Evolutionary conservation across 257 asterid genomes (phyloP), one percentile per base, ranked within the genome.

Genomic region (Solanum chiquidenum): DNA sequence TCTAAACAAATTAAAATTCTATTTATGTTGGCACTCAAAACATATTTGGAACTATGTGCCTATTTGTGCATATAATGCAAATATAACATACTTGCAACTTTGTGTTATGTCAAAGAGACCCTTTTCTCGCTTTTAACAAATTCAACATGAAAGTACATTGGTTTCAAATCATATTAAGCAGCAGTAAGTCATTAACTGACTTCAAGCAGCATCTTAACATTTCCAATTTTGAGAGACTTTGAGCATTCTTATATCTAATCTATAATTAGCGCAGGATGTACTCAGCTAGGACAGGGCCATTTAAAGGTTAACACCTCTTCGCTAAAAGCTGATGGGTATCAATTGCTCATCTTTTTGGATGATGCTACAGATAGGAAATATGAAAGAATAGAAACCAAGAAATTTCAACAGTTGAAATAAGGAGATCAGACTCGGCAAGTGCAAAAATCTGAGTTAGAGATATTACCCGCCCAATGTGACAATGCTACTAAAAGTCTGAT

Each of bases 401-500:
- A 74, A 10, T 5, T 35, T 38, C 34, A 38, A 76, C 34, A 76
- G 33, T 75, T 38, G 58, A 76, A 38, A 76, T 52, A 76, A 23
- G 29, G 83, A 11, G 83, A 76, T 38, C 52, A 37, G 20, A 52
- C 52, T 9, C 29, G 83, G 83, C 35, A 76, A 76, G 60, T 76
- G 83, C 23, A 76, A 76, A 40, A 76, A 76, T 25, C 34, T n/a
- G 23, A 76, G 83, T 83, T 79, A 60, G 25, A 80, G 86, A 84
- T 84, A n/a, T 84, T 89, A 95, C 98, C 95, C 88, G 95, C 79
- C 98, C 98, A 95, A 80, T 87, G 87, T 75, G 94, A 38, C 92
- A 97, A 90, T 25, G 93, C 95, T 90, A 62, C 90, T 94, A 97
- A 86, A 88, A 97, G 98, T 90, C 89, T 90, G 90, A 94, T 71